Evolutionary conservation across 768 basidiomycete species (phyloP), one percentile per base, ranked within the genome.

Genomic region (Mycena leptocephala): DNA sequence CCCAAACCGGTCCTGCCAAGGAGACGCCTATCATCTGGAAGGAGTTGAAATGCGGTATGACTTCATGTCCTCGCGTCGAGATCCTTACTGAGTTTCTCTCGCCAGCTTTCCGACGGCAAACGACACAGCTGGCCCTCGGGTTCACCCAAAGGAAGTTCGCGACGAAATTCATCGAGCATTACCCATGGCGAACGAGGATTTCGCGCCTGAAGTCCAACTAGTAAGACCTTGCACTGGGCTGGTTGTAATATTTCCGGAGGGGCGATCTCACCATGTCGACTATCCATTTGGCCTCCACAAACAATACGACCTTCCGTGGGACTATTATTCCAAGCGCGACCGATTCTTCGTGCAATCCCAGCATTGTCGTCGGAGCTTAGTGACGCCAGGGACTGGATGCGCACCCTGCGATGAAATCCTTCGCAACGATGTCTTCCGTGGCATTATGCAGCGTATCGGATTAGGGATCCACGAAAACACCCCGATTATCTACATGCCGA

Each of bases 401-500:
- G 2, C n/a, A 13, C 3, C 75, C 73, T 63, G 26, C 55, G n/a
- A n/a, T n/a, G n/a, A n/a, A n/a, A n/a, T n/a, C n/a, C n/a, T n/a
- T n/a, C n/a, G n/a, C n/a, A n/a, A 75, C 46, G 58, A 37, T 11
- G 22, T 64, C 14, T 51, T 81, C 7, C 53, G 41, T 8, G 76
- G 80, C 20, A 78, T 82, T n/a, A 9, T 80, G 6, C 48, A 78
- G 16, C 77, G 79, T 39, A 79, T 79, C 41, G n/a, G 53, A 8
- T 32, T 64, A 33, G 81, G 80, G 24, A 58, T 78, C 51, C 75
- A 77, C 26, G 51, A 75, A 58, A 76, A 78, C 35, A 64, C 77
- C 7, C 68, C 33, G 5, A 62, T 75, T 5, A 37, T 55, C 16
- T 82, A 81, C 61, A 72, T 75, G 14, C 43, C 64, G 3, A 65